Conservation (phyloP, 2,329 filamentous ascomycete genomes). For the Huntiella savannae region DNA sequence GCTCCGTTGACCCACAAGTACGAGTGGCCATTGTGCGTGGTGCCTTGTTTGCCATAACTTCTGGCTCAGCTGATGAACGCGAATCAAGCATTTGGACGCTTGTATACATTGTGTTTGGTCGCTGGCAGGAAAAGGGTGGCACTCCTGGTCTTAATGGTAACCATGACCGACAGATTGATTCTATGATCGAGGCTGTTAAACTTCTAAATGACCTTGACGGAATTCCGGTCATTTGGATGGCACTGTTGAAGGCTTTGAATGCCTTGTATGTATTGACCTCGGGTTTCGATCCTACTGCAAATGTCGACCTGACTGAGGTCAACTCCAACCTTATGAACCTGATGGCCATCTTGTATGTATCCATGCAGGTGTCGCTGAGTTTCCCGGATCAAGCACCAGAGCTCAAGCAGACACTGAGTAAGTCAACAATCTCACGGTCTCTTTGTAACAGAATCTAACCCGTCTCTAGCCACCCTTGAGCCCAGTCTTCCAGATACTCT, state of each 20-base stretch:
- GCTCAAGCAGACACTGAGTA: conserved; percentile 31
- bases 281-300: conserved; percentile 6
- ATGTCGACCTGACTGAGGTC: conserved; percentile 23
- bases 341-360: conserved; percentile 43
- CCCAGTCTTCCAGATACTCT: conserved; percentile 55
- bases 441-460: not conserved
- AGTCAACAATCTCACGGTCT: conserved; percentile 15
- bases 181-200: conserved; percentile 35
- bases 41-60: conserved; percentile 24
- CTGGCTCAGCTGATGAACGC: conserved; percentile 29
- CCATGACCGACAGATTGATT: conserved; percentile 31
- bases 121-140: conserved; percentile 48
- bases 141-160: conserved; percentile 32
- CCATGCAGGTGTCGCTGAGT: conserved; percentile 36
- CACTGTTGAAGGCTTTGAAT: conserved; percentile 32
- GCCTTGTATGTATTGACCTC: conserved; percentile 25
- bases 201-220: conserved; percentile 29
- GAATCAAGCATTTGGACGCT: conserved; percentile 36
- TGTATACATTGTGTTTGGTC: conserved; percentile 44
- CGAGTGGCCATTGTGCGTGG: conserved; percentile 31
- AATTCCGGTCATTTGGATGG: conserved; percentile 21
- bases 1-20: conserved; percentile 34
- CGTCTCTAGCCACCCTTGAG: conserved; percentile 31
- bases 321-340: conserved; percentile 43
- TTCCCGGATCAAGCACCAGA: conserved; percentile 29